Percentiles rank a stretch among this genome's conserved stretches.
These are phyloP conservation scores for Sporothrix pallida DNA, from an alignment of 2,329 filamentous ascomycete species.

Conservation along the genomic window DNA sequence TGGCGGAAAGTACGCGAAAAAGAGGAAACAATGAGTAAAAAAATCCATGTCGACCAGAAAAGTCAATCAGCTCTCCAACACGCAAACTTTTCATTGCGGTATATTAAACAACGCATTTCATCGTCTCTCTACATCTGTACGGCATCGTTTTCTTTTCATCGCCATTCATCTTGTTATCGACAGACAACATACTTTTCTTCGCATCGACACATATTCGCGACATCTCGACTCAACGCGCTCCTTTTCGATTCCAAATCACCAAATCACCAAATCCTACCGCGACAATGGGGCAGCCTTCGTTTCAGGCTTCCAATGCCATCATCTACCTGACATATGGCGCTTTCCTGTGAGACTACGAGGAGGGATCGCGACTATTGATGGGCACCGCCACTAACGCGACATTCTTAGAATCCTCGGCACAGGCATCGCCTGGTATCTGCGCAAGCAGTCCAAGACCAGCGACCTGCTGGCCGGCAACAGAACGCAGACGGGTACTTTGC, in stretches of 20 bases:
- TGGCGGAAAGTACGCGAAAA: background rate
- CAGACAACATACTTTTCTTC: background rate
- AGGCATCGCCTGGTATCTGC: conserved; percentile 62
- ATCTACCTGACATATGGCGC: conserved; percentile 79
- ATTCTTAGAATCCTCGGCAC: conserved; percentile 66
- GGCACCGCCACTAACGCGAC: conserved; percentile 29
- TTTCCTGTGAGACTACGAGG: conserved; percentile 65
- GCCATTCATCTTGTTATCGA: background rate
- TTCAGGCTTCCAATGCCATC: conserved; percentile 78
- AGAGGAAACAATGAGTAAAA: conserved; percentile 11
- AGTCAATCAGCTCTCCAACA: conserved; percentile 11
- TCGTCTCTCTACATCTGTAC: background rate
- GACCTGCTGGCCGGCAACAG: conserved; percentile 78
- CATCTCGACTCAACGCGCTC: background rate
- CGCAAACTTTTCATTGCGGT: conserved; percentile 14
- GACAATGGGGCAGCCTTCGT: conserved; percentile 75
- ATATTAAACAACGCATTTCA: conserved; percentile 23
- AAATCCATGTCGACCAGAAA: background rate
- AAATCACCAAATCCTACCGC: conserved; percentile 11
- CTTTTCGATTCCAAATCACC: background rate
- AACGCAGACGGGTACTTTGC: conserved; percentile 75
- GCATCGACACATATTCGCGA: background rate
- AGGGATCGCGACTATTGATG: too few species aligned
- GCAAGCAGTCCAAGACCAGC: conserved; percentile 67
- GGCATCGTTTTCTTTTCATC: background rate